Evolutionary conservation across 2,329 filamentous ascomycete genomes (phyloP).

Genomic region (Penicillium sp.): DNA sequence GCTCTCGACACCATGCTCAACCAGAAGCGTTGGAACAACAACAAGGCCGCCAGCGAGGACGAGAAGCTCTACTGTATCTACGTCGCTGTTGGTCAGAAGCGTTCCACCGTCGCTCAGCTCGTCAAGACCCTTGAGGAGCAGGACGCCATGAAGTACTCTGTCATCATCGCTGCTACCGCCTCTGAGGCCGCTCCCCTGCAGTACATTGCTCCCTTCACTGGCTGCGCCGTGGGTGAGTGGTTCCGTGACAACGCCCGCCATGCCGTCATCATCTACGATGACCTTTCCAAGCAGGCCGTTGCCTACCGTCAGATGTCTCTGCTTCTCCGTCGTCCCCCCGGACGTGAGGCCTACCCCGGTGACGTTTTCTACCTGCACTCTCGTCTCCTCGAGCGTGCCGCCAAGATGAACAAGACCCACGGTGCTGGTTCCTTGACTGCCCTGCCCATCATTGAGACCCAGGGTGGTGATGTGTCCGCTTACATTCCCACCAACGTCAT

Average conservation of each 20-base stretch:
- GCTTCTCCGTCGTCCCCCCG: constrained; percentile 92
- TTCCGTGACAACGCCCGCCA: constrained; percentile 87
- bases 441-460: constrained; percentile 96
- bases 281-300: constrained; percentile 96
- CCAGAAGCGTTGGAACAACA: constrained; percentile 99
- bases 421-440: constrained; percentile 96
- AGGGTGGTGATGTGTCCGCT: constrained; percentile 99
- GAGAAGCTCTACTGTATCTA: constrained; percentile 99
- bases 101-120: constrained; percentile 97
- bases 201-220: constrained; percentile 92
- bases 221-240: constrained; percentile 62
- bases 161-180: constrained; percentile 91
- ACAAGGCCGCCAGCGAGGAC: constrained; percentile 68
- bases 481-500: constrained; percentile 99
- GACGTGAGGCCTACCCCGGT: constrained; percentile 99
- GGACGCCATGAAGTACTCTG: constrained; percentile 97
- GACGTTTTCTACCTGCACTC: constrained; percentile 99
- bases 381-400: constrained; percentile 97
- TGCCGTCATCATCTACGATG: constrained; percentile 86
- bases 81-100: constrained; percentile 98
- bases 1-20: constrained; percentile 97
- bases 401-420: constrained; percentile 97
- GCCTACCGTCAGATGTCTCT: constrained; percentile 99
- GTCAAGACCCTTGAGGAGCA: constrained; percentile 99
- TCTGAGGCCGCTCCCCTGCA: constrained; percentile 95